Evolutionary conservation across 306 rosid genomes (phyloP), one percentile per base, ranked within the genome.

Genomic region (Castanea sativa): DNA sequence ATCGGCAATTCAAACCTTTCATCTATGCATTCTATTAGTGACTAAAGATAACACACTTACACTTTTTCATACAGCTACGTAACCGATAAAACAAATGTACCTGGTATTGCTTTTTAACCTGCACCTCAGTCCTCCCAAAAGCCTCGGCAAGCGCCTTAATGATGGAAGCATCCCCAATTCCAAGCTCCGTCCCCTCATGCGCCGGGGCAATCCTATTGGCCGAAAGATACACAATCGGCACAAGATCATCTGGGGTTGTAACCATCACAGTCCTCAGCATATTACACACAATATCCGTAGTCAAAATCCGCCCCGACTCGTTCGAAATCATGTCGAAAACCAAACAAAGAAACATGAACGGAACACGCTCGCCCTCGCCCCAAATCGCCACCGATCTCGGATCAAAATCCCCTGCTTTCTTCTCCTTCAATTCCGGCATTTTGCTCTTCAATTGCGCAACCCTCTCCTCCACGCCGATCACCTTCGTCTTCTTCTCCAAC

Each of bases 121-220:
- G 87, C 0, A 70, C 25, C 56, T 92, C 98, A 13, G 89, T 90
- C 75, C 90, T 86, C 77, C 96, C 98, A 78, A 85, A 92, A 0
- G 94, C 97, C 82, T 90, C 94, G 0, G 98, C 92, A 2, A 95
- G 97, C 9, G 98, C 98, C 88, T 85, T 95, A 43, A 88, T 82
- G 18, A 95, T 91, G 5, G 98, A 91, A 72, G 96, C 86, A 10
- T 95, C 99, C 10, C 99, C 99, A 3, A 95, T 84, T 57, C 99
- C 99, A 78, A 95, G 83, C 83, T 95, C 99, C 63, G 86, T 15
- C 16, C 96, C 98, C 41, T 85, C 87, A 2, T 95, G 94, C 0
- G 97, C 90, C 0, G 99, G 97, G 2, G 98, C 97, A 53, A 95
- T 89, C 83, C 85, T 84, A 33, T 86, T 91, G 0, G 92, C 92